Evolutionary conservation across 305 asterid genomes (phyloP).

Genomic region (Fraxinus dipetala): DNA sequence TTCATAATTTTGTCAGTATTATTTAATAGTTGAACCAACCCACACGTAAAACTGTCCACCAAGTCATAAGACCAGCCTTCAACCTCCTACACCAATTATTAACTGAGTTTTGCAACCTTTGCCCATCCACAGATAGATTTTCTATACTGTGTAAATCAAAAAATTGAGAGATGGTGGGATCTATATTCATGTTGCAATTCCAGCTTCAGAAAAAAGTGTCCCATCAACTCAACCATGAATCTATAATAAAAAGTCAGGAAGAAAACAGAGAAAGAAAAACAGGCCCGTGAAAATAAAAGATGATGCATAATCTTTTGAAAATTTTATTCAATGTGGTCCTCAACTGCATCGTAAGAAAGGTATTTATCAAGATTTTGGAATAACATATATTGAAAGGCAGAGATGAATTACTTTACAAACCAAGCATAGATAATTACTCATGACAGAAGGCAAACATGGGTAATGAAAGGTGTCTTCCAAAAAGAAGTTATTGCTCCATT

Average conservation of each 20-base stretch:
- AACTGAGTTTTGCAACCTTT: conserved; percentile 6
- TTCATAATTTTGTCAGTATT: neutral
- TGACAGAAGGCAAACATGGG: neutral
- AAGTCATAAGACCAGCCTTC: neutral
- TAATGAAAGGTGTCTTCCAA: neutral
- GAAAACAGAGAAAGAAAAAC: neutral
- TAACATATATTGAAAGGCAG: neutral
- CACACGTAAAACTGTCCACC: neutral
- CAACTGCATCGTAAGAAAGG: neutral
- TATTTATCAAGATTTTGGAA: neutral
- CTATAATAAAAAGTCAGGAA: neutral
- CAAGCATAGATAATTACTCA: neutral
- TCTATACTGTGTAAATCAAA: neutral
- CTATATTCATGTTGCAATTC: neutral
- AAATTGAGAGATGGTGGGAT: neutral
- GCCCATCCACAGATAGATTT: neutral
- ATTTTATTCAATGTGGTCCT: neutral
- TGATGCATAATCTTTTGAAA: neutral
- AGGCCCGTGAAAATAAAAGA: neutral
- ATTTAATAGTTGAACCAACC: neutral
- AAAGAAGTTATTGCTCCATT: neutral
- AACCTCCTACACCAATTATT: conserved; percentile 2
- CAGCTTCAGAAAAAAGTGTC: neutral
- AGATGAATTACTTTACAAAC: neutral
- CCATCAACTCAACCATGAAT: neutral